Base-by-base conservation (phyloP, 2,329 filamentous ascomycete genomes). In the Rhinocladiella mackenziei region DNA sequence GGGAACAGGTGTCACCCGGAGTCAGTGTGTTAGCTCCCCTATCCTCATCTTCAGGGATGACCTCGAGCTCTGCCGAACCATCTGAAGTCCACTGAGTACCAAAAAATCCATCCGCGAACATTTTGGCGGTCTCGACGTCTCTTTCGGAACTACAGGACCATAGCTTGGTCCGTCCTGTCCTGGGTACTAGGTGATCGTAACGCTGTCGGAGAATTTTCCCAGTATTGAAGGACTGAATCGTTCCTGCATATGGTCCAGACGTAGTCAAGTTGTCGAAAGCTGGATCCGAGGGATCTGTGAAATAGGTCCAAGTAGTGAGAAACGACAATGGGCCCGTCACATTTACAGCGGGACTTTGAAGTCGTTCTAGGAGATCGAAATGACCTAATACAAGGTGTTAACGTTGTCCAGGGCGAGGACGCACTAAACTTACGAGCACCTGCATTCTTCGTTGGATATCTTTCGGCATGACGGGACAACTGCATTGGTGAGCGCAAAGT, bases 401-500 rank as follows among this genome's bases (percentile, higher is more conserved):
- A 45, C 26, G 18, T 41, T 13, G 22, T 5, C 2, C 8, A 2
- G 5, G 2, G 10, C 4, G 13, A 9, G 20, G 11, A 23, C 15
- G 19, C 36, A 45, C 39, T 36, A 31, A 38, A 71, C 72, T 41
- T 66, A 75, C 76, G 68, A 35, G 55, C 60, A 19, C 74, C 76
- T 29, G 72, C 70, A 48, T 62, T 67, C 25, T 58, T 59, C 0
- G 76, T 80, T 1, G 77, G 76, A 60, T 77, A 79, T 56, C 77
- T 64, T 56, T 78, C 77, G 15, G 66, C 73, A 62, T 80, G 77
- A 29, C 77, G 68, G 14, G 76, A 74, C 64, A 79, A 72, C 74
- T 77, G 52, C 15, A 10, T 15, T 17, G 1, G 18, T 43, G 10
- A 46, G 43, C 31, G 31, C 7, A 9, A 25, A 8, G n/a, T 1